Percentiles rank a stretch among this genome's conserved stretches.
Conservation (phyloP, 495 filamentous ascomycete species). For the Neurospora pannonica region DNA sequence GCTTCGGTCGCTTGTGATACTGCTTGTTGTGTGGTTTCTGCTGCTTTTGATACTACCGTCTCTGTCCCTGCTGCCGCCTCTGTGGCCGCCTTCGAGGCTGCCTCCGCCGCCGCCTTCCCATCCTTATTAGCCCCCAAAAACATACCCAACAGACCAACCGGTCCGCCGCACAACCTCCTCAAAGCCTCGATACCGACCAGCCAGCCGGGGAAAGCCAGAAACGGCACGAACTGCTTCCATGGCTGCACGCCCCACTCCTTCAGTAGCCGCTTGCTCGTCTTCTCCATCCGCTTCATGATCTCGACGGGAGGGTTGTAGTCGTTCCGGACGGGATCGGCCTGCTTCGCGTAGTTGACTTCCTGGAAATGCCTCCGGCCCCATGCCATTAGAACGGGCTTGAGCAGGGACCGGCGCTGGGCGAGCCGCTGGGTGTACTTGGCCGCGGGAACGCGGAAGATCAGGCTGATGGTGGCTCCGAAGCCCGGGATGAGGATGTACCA, state of each 20-base stretch:
- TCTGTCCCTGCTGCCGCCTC: neutral
- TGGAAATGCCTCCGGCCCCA: constrained; percentile 31
- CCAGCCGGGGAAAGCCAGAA: constrained; percentile 54
- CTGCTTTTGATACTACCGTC: neutral
- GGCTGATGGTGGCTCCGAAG: constrained; percentile 54
- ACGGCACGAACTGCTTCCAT: constrained; percentile 37
- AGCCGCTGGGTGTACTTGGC: constrained; percentile 41
- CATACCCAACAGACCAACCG: constrained; percentile 42
- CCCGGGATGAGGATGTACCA: constrained; percentile 67
- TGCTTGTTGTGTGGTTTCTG: neutral
- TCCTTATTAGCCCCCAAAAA: constrained; percentile 9
- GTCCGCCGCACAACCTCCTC: constrained; percentile 51
- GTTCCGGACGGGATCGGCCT: neutral
- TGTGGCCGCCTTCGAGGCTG: neutral
- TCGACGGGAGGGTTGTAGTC: neutral
- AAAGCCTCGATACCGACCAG: constrained; percentile 58
- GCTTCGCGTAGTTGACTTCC: constrained; percentile 14
- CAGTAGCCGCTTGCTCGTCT: constrained; percentile 30
- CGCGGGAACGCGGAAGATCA: constrained; percentile 49
- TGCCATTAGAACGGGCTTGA: constrained; percentile 43
- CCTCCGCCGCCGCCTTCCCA: constrained; percentile 1
- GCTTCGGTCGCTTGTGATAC: neutral
- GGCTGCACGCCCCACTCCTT: constrained; percentile 35
- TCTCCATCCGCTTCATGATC: constrained; percentile 5
- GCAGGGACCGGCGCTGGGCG: constrained; percentile 29